Conservation (phyloP, 176 grass and related monocot species). For the Rhipidocladum racemiflorum region DNA sequence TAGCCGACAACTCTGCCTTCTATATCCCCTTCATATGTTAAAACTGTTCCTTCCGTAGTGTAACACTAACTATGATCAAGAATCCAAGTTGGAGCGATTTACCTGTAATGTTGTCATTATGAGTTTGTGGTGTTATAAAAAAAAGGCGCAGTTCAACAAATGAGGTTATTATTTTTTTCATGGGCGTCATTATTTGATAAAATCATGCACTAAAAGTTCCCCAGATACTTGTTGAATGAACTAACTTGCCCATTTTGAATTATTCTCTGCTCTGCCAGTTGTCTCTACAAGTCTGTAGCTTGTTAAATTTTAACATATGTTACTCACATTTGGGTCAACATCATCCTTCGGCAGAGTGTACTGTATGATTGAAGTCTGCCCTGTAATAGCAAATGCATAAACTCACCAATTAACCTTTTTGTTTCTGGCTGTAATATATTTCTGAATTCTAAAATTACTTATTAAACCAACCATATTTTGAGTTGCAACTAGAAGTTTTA, state of each 20-base stretch:
- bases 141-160: not conserved
- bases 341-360: not conserved
- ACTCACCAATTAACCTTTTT: not conserved
- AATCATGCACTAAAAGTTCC: not conserved
- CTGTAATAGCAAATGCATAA: conserved; percentile 18
- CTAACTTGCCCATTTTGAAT: not conserved
- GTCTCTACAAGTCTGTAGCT: not conserved
- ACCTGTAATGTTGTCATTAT: not conserved
- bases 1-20: not conserved
- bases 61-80: not conserved
- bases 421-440: not conserved
- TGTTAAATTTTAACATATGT: not conserved
- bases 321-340: not conserved
- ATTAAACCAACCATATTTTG: not conserved
- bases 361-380: not conserved
- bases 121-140: conserved; percentile 5
- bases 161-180: not conserved
- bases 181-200: not conserved
- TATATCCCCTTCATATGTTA: not conserved
- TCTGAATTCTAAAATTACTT: not conserved
- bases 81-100: not conserved
- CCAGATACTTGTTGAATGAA: not conserved
- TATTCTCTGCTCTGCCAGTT: not conserved
- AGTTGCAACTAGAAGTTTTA: not conserved
- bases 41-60: not conserved